Evolutionary conservation across 495 filamentous ascomycete species (phyloP).

Genomic region (Penicillium atrosanguineum): DNA sequence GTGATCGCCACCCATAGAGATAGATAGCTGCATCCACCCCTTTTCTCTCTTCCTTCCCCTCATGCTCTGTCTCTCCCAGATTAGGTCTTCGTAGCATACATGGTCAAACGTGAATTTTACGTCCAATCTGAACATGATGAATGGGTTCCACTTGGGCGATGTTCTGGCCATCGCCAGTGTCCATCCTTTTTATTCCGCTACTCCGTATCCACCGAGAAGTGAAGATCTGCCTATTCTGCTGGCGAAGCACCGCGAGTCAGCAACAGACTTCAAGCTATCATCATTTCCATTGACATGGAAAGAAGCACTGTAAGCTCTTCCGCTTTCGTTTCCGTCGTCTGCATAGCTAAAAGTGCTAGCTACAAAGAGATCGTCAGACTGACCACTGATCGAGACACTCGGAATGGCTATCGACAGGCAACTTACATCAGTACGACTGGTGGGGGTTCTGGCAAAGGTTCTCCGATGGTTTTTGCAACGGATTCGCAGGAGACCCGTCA

Average conservation of each 20-base stretch:
- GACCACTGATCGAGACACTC: conserved; percentile 13
- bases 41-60: too few relatives aligned
- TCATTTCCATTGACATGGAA: background rate
- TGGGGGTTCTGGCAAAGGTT: conserved; percentile 23
- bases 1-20: too few relatives aligned
- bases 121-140: background rate
- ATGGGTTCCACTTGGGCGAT: background rate
- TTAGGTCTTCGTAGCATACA: too few relatives aligned
- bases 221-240: background rate
- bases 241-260: background rate
- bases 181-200: conserved; percentile 4
- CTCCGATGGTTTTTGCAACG: conserved; percentile 22
- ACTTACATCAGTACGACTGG: conserved; percentile 29
- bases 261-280: background rate
- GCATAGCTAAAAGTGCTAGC: conserved; percentile 2
- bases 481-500: conserved; percentile 28
- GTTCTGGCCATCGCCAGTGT: conserved; percentile 1
- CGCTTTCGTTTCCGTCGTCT: background rate
- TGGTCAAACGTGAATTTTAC: too few relatives aligned
- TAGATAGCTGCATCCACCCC: too few relatives aligned
- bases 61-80: too few relatives aligned
- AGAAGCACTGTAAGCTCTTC: background rate
- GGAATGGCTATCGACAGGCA: conserved; percentile 26
- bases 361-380: conserved; percentile 24
- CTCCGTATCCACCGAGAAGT: background rate